phyloP scores from a whole-genome alignment of 768 basidiomycete genomes.

The Asterophora lycoperdoides region DNA sequence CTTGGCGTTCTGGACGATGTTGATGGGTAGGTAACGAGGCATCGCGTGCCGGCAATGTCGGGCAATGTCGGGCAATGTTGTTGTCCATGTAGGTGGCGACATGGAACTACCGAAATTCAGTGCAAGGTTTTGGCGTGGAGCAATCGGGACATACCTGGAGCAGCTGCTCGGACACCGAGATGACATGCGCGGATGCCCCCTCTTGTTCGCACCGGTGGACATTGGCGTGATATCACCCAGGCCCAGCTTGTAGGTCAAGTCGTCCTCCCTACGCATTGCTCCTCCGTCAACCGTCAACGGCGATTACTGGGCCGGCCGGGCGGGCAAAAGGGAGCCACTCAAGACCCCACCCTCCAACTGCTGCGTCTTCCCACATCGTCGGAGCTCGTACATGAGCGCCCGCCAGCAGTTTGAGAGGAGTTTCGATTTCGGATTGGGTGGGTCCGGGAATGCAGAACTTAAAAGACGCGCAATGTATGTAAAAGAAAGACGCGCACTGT shows the following conservation, averaged over 20 bases:
- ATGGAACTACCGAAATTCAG: conserved; percentile 66
- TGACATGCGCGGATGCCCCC: conserved; percentile 93
- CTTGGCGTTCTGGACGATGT: conserved; percentile 91
- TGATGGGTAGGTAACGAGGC: conserved; percentile 90
- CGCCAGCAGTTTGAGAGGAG: too few relatives aligned
- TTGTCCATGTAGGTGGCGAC: conserved; percentile 99
- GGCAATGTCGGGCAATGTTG: too few relatives aligned
- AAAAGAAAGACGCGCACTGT: too few relatives aligned
- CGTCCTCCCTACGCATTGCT: conserved; percentile 95
- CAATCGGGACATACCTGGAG: conserved; percentile 61
- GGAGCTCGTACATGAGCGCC: too few relatives aligned
- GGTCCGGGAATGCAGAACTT: too few relatives aligned
- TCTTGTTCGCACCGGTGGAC: conserved; percentile 93
- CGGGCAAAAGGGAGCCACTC: too few relatives aligned
- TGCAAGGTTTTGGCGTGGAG: conserved; percentile 1
- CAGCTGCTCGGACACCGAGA: conserved; percentile 93
- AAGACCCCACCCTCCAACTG: too few relatives aligned
- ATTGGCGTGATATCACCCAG: conserved; percentile 90
- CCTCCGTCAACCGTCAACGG: conserved; percentile 97
- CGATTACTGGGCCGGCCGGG: conserved; percentile 97
- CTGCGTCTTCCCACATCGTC: too few relatives aligned
- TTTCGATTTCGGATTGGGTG: too few relatives aligned
- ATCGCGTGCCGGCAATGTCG: conserved; percentile 88
- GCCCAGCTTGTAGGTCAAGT: conserved; percentile 95
- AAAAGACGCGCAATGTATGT: too few relatives aligned